phyloP scores from a whole-genome alignment of 106 monocot species.

The Dactylorhiza incarnata region DNA sequence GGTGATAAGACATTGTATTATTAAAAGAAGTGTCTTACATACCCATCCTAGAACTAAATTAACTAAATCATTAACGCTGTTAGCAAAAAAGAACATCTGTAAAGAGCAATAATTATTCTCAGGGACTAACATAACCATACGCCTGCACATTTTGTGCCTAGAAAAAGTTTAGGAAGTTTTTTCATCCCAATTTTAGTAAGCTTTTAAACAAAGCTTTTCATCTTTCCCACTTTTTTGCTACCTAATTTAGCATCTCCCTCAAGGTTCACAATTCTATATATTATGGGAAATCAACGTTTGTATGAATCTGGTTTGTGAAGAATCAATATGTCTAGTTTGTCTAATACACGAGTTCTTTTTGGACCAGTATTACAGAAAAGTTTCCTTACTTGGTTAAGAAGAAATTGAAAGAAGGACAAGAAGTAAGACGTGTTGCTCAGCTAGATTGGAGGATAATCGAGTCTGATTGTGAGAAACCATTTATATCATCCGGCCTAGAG shows the following conservation, averaged over 20 bases:
- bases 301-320: neutral
- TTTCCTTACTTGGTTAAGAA: conserved; percentile 74
- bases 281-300: neutral
- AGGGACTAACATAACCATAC: neutral
- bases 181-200: neutral
- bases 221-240: neutral
- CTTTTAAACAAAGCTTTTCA: neutral
- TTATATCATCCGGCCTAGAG: conserved; percentile 68
- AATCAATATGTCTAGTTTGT: neutral
- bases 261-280: neutral
- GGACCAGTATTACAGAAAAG: conserved; percentile 54
- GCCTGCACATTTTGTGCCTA: neutral
- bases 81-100: no score
- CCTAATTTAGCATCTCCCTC: neutral
- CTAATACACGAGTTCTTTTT: neutral
- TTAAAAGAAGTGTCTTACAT: no score
- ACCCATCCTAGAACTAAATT: no score
- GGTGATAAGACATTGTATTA: no score
- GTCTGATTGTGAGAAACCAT: conserved; percentile 49
- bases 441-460: conserved; percentile 91
- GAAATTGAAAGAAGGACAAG: conserved; percentile 73
- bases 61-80: no score
- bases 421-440: conserved; percentile 73
- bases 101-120: no score
- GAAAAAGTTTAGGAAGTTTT: neutral